Evolutionary conservation across 1,284 basidiomycete species (phyloP).

Genomic region (Apiotrichum montevideense): DNA sequence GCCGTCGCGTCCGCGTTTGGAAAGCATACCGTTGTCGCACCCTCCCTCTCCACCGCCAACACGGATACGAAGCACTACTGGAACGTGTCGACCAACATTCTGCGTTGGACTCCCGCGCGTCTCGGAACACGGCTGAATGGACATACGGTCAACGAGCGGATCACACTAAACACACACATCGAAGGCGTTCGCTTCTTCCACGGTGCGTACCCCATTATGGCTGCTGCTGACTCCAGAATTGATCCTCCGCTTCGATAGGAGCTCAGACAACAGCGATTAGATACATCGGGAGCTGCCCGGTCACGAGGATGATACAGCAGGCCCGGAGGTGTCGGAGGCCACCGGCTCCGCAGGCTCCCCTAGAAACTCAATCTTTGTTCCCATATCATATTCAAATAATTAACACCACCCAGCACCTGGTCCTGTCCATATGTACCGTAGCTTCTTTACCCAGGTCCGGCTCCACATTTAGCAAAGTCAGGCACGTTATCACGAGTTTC

Average conservation of each 20-base stretch:
- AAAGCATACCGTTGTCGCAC: conserved; percentile 47
- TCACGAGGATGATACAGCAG: too few species aligned
- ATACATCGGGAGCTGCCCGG: too few species aligned
- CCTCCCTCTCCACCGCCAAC: conserved; percentile 49
- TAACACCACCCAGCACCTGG: too few species aligned
- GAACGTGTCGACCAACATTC: conserved; percentile 29
- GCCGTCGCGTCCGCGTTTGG: conserved; percentile 47
- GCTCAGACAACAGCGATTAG: conserved; percentile 4
- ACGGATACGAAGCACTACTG: conserved; percentile 49
- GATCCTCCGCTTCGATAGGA: neutral
- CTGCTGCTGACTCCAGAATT: neutral
- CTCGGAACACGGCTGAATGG: conserved; percentile 6
- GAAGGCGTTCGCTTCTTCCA: conserved; percentile 14
- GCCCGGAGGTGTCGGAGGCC: too few species aligned
- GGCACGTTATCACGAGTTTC: too few species aligned
- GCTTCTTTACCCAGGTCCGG: too few species aligned
- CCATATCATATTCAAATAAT: too few species aligned
- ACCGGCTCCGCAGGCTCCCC: too few species aligned
- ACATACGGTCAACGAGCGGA: conserved; percentile 13
- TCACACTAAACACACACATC: conserved; percentile 9
- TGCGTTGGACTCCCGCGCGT: conserved; percentile 12
- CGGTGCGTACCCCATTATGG: neutral
- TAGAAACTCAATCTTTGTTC: too few species aligned
- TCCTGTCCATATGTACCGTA: too few species aligned
- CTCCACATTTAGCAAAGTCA: too few species aligned